Conservation (phyloP, 345 rosid species). For the Conringia planisiliqua region DNA sequence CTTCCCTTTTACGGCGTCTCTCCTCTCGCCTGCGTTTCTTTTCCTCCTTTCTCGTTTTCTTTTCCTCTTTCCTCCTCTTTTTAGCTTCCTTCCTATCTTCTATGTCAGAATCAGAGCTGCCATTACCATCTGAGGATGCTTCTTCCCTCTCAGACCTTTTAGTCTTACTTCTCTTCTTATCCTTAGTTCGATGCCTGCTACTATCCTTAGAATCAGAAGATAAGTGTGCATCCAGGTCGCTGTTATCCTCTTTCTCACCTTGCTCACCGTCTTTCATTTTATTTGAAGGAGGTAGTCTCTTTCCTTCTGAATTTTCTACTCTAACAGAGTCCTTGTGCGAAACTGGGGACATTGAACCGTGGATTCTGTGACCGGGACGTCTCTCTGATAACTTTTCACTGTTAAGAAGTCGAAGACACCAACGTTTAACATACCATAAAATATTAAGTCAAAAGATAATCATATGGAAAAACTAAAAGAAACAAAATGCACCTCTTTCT, state of each 20-base stretch:
- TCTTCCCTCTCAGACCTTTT: slow-evolving; percentile 54
- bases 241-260: slow-evolving; percentile 41
- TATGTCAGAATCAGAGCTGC: slow-evolving; percentile 60
- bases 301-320: slow-evolving; percentile 42
- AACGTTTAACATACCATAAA: slow-evolving; percentile 7
- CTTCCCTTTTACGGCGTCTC: slow-evolving; percentile 69
- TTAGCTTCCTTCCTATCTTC: slow-evolving; percentile 84
- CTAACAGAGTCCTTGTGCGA: slow-evolving; percentile 32
- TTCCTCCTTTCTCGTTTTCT: slow-evolving; percentile 78
- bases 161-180: slow-evolving; percentile 57
- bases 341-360: slow-evolving; percentile 43
- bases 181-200: slow-evolving; percentile 40
- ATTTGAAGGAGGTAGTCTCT: slow-evolving; percentile 23
- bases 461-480: not conserved
- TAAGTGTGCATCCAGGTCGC: slow-evolving; percentile 38
- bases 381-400: slow-evolving; percentile 51
- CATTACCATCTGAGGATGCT: slow-evolving; percentile 54
- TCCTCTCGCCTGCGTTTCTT: slow-evolving; percentile 75
- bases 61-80: slow-evolving; percentile 87
- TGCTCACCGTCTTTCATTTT: slow-evolving; percentile 37
- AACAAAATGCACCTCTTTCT: slow-evolving; percentile 45
- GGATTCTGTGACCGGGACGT: slow-evolving; percentile 28
- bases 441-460: slow-evolving; percentile 3
- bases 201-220: slow-evolving; percentile 57
- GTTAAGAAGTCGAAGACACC: slow-evolving; percentile 31